phyloP scores from a whole-genome alignment of 1,139 yeast species.

The Kurtzmaniella quercitrusa region DNA sequence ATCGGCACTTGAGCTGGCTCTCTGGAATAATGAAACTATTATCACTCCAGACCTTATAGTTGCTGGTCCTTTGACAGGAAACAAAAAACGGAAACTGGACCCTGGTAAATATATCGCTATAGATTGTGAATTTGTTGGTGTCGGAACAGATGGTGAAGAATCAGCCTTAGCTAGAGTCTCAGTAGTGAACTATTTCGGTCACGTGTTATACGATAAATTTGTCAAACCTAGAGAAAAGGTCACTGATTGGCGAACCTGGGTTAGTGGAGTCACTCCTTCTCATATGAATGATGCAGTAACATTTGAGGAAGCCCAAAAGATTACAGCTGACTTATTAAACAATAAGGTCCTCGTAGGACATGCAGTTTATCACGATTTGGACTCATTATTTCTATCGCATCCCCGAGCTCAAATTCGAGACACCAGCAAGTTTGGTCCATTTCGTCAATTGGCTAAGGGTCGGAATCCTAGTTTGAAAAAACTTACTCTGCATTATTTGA shows the following conservation, averaged over 20 bases:
- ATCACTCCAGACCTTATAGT: conserved; percentile 16
- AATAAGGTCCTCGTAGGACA: conserved; percentile 74
- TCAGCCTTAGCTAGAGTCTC: conserved; percentile 86
- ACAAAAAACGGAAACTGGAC: conserved; percentile 26
- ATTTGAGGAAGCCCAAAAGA: conserved; percentile 62
- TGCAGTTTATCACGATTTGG: conserved; percentile 76
- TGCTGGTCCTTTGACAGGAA: conserved; percentile 7
- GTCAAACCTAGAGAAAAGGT: conserved; percentile 75
- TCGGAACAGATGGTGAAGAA: conserved; percentile 65
- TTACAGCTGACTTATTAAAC: conserved; percentile 47
- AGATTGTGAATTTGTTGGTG: conserved; percentile 95
- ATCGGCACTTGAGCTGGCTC: conserved; percentile 21
- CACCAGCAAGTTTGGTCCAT: conserved; percentile 63
- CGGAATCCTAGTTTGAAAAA: conserved; percentile 71
- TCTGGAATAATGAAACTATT: conserved; percentile 27
- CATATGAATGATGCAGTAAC: conserved; percentile 65
- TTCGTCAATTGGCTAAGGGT: conserved; percentile 57
- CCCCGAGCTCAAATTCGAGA: conserved; percentile 67
- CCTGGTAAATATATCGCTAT: conserved; percentile 76
- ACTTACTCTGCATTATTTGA: conserved; percentile 54
- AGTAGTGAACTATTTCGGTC: conserved; percentile 78
- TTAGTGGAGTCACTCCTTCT: conserved; percentile 76
- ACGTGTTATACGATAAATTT: conserved; percentile 62
- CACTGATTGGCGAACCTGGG: conserved; percentile 92
- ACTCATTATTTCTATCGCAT: conserved; percentile 62